Evolutionary conservation across 2,329 filamentous ascomycete genomes (phyloP), one percentile per base, ranked within the genome.

Genomic region (Westerdykella ornata): DNA sequence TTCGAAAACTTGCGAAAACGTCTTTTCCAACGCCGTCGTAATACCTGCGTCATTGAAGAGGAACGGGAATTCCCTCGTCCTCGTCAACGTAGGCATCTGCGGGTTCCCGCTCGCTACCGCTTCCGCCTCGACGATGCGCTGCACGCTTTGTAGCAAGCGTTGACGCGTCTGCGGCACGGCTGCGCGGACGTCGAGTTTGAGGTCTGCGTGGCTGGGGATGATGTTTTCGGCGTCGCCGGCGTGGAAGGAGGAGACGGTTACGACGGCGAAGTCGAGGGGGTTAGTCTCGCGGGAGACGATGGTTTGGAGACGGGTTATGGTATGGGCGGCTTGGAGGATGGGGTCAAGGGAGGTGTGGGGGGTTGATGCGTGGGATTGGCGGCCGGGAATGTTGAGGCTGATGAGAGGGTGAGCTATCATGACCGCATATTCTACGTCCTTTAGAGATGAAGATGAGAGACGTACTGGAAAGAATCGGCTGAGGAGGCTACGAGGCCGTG

Each of bases 211-310:
- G 39, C 76, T 74, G 0, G 75, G 67, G 39, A 82, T 80, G 41
- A 82, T 72, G 50, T 81, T 82, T 55, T 80, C 77, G 1, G 75
- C 71, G 46, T 77, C 71, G 1, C 78, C 78, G 0, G 75, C 77
- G 44, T 78, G 72, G n/a, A 81, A 59, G 39, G 70, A 72, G 7
- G 75, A 76, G 5, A 80, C 75, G 0, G 77, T 81, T 6, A 82
- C 67, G 6, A 81, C 78, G 11, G 71, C 75, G 11, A 72, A 64
- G 42, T 81, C 76, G 22, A 67, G 45, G 32, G 77, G 71, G 41
- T 76, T 68, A 3, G 76, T 62, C 57, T 80, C 77, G 8, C 78
- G 65, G 16, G 70, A 69, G 18, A 78, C 75, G 29, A 82, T 74
- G n/a, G 70, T 71, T 57, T 82, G 78, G n/a, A 82, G 63, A 14